These are phyloP conservation scores for Cocos nucifera DNA, from an alignment of 176 grass and related monocot species.

Conservation along the genomic window DNA sequence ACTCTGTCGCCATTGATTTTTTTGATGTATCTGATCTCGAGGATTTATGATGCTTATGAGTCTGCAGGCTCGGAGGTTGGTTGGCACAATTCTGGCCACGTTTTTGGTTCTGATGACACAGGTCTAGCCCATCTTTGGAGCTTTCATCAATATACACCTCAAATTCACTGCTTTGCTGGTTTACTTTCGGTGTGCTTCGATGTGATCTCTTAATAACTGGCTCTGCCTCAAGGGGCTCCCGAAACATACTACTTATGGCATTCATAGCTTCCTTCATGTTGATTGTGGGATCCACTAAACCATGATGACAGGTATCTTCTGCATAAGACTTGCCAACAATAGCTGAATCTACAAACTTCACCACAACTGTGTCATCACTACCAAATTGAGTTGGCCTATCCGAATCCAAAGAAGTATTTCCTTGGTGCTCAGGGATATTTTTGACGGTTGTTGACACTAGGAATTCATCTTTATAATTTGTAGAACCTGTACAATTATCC, in stretches of 20 bases:
- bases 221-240: slow-evolving; percentile 70
- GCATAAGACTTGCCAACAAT: slow-evolving; percentile 77
- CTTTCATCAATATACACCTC: slow-evolving; percentile 85
- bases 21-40: slow-evolving; percentile 7
- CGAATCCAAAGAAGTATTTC: slow-evolving; percentile 3
- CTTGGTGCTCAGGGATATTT: not conserved
- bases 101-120: slow-evolving; percentile 17
- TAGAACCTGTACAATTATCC: not conserved
- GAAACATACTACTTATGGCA: slow-evolving; percentile 85
- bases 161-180: slow-evolving; percentile 49
- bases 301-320: slow-evolving; percentile 89
- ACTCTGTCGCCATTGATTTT: slow-evolving; percentile 7
- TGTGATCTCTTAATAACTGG: slow-evolving; percentile 50
- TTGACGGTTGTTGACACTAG: not conserved
- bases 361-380: slow-evolving; percentile 77
- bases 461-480: not conserved
- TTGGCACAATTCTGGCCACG: slow-evolving; percentile 3
- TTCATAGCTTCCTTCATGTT: slow-evolving; percentile 82
- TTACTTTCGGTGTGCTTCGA: slow-evolving; percentile 29
- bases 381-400: slow-evolving; percentile 32
- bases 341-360: slow-evolving; percentile 78
- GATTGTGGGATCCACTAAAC: slow-evolving; percentile 83
- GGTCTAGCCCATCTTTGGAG: slow-evolving; percentile 1
- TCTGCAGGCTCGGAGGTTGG: slow-evolving; percentile 12
- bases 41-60: not conserved